Base-by-base conservation (phyloP, 176 grass and related monocot genomes). In the Lolium rigidum region DNA sequence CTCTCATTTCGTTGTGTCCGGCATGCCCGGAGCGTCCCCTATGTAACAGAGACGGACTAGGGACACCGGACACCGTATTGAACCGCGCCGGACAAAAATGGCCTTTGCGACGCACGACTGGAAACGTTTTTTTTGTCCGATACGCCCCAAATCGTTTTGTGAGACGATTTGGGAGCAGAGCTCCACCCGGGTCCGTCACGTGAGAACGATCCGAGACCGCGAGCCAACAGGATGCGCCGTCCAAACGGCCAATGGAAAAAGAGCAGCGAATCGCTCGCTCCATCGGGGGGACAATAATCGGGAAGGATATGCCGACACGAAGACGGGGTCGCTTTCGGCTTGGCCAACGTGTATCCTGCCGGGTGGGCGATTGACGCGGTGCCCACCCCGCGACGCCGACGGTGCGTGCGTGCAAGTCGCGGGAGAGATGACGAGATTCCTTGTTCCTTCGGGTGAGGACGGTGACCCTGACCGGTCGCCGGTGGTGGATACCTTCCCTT, bases 371-470 rank as follows among this genome's bases (percentile, higher is more conserved):
- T 35, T 35, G 70, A n/a, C 2, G 10, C 54, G n/a, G 67, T 62
- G 64, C 64, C 86, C 18, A 52, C 24, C 73, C 43, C 62, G 72
- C 72, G 72, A 75, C 47, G 28, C 14, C 72, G 1, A 3, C 24
- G n/a, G 43, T 13, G 57, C 31, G 31, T 35, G 31, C 31, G 31
- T 35, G 31, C 31, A 35, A 35, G 31, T 35, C 31, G 31, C 54
- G 80, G 38, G 63, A 28, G 20, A 21, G 77, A 18, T 24, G 21
- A 62, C 10, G 60, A 89, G 81, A 84, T 84, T 79, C 87, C 76
- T 22, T 41, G 12, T 13, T 82, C 11, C 11, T 17, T 10, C 2
- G 17, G 60, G 64, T 78, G 87, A 58, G 48, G 82, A 58, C 58
- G 57, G 37, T 80, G 76, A 55, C 38, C 35, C 26, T 2, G 26